Conservation (phyloP, 352 stramenopile species). For the Plasmopara muralis region DNA sequence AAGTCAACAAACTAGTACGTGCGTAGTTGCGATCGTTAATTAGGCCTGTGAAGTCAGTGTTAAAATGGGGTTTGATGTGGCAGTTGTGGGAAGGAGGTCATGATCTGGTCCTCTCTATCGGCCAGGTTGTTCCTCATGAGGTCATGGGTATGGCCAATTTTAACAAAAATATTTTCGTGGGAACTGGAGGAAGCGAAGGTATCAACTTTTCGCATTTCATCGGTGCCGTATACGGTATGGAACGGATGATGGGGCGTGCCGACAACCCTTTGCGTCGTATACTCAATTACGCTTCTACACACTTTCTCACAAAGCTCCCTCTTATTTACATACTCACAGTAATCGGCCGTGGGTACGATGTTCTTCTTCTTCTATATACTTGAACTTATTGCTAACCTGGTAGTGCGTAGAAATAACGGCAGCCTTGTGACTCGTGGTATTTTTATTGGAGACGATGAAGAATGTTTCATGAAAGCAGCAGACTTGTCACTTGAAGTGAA, state of each 20-base stretch:
- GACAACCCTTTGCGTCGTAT: conserved; percentile 94
- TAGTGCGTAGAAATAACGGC: conserved; percentile 34
- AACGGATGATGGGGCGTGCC: conserved; percentile 95
- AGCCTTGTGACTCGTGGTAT: conserved; percentile 84
- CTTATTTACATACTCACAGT: conserved; percentile 96
- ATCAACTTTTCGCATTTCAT: conserved; percentile 99
- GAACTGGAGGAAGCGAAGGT: conserved; percentile 87
- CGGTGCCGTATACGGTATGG: conserved; percentile 96
- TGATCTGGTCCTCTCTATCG: conserved; percentile 93
- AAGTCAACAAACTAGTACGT: conserved; percentile 93
- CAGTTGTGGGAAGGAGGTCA: conserved; percentile 89
- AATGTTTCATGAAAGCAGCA: conserved; percentile 93
- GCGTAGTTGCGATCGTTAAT: too few relatives aligned
- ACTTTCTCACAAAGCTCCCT: conserved; percentile 88
- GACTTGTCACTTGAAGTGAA: conserved; percentile 94
- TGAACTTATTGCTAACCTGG: conserved; percentile 6
- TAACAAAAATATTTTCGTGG: conserved; percentile 99
- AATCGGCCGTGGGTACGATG: conserved; percentile 64
- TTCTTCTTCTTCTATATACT: neutral
- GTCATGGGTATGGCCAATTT: conserved; percentile 99
- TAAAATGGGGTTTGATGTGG: neutral
- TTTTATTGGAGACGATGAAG: conserved; percentile 94
- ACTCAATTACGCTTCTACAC: conserved; percentile 92
- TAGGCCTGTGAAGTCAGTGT: too few relatives aligned
- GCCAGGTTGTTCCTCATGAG: conserved; percentile 96